These are phyloP conservation scores for Syncephalastrum contaminatum DNA, from an alignment of 371 early-diverging fungal species.

Conservation along the genomic window DNA sequence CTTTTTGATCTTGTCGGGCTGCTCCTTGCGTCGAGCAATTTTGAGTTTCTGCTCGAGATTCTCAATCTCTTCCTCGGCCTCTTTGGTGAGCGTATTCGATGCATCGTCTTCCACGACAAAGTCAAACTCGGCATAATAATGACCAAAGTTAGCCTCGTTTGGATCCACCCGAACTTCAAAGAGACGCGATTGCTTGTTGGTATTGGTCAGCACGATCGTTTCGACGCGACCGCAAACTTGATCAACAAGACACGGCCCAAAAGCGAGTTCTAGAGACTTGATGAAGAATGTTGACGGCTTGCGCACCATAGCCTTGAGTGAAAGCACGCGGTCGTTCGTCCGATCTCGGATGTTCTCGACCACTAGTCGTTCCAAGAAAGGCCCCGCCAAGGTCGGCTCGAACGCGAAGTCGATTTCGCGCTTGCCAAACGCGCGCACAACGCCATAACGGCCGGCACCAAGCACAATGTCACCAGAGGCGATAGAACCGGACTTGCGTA, in stretches of 20 bases:
- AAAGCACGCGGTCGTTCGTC: conserved; percentile 76
- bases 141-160: conserved; percentile 65
- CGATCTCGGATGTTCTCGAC: conserved; percentile 91
- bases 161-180: conserved; percentile 82
- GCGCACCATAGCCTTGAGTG: conserved; percentile 89
- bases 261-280: conserved; percentile 71
- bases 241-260: conserved; percentile 71
- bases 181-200: conserved; percentile 76
- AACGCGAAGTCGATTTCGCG: conserved; percentile 93
- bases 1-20: conserved; percentile 87
- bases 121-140: conserved; percentile 61
- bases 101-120: conserved; percentile 71
- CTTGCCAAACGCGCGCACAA: conserved; percentile 90
- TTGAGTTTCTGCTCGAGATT: conserved; percentile 95
- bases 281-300: conserved; percentile 90
- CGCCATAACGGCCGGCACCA: conserved; percentile 77
- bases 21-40: conserved; percentile 91
- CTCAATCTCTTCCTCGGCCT: conserved; percentile 94
- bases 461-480: conserved; percentile 91
- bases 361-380: conserved; percentile 82
- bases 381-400: conserved; percentile 86
- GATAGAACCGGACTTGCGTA: conserved; percentile 95
- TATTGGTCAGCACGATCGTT: conserved; percentile 74
- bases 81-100: conserved; percentile 67
- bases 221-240: conserved; percentile 41